Base-by-base conservation (phyloP, 83 land plant genomes). In the Thuja plicata region DNA sequence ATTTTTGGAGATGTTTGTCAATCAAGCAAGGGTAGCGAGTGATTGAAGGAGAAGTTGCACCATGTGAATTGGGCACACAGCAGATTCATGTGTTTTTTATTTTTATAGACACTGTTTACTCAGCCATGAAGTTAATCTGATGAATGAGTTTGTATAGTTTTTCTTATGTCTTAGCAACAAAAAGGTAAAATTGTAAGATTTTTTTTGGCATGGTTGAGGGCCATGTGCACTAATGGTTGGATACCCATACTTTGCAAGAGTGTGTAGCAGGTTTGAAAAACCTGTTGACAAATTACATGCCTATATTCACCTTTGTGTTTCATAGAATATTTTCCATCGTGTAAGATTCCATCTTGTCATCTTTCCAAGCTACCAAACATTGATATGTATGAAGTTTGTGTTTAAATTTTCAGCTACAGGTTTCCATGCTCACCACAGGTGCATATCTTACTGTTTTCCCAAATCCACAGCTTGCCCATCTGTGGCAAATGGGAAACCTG, bases 91-190 rank as follows among this genome's bases (percentile, higher is more conserved):
- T 24, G 2, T 41, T 19, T 80, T 41, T 24, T 24, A 41, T 79
- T 17, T 79, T 40, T 19, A 41, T 79, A 24, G 45, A 40, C 8
- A 17, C 40, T 7, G n/a, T 38, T 17, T 79, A 21, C 43, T 79
- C 83, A 79, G 43, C 83, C n/a, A 19, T 79, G 83, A 79, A 79
- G 83, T 19, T 79, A 79, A 38, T 38, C 24, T 78, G 43, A 78
- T 78, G 81, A 40, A 38, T 35, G 81, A 40, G 41, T 78, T 40
- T 38, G 27, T 78, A 35, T 78, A 35, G 81, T 21, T 8, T 41
- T 40, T 77, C 21, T 80, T 41, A 9, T 21, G 48, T 43, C 41
- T 41, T 27, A 41, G 24, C 48, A 19, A 40, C 24, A 27, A 40
- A 34, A 79, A 80, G 24, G 41, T 41, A 80, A 41, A 40, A 2